Evolutionary conservation across 2,329 filamentous ascomycete species (phyloP), one percentile per base, ranked within the genome.

Genomic region (Chrysoporthe deuterocubensis): DNA sequence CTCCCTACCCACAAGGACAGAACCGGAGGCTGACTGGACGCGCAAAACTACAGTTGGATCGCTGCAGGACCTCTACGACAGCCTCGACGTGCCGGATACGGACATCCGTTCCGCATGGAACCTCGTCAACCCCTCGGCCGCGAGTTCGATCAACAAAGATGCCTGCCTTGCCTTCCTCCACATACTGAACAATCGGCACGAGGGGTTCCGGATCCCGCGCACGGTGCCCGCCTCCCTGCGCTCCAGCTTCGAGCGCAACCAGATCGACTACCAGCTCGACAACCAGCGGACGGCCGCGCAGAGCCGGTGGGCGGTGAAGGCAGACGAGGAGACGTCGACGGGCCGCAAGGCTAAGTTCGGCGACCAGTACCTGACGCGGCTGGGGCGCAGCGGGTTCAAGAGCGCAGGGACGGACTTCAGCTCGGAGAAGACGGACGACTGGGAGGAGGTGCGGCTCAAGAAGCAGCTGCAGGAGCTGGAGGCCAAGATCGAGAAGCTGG

Each of bases 331-430:
- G 72, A 97, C 95, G 0, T 82, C 87, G 46, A 96, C 93, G 0
- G 94, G 95, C 67, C 91, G 92, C 76, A 99, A 99, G 82, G 91
- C 94, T 74, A 97, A 97, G 81, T 99, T 99, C 76, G 96, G 96
- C 72, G 96, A 99, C 78, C 92, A 97, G 71, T 99, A 98, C 80
- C 87, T 99, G 67, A 96, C 92, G 70, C 90, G 96, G 14, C 85
- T 99, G 50, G 96, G 96, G 64, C 91, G 94, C 75, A 89, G 90
- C 72, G 90, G 87, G 68, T 95, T 96, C 81, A 90, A 92, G 76
- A 88, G 92, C 9, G 84, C 90, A 52, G 96, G 96, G 37, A 99
- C 96, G 1, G 94, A 99, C 81, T 98, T 98, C 78, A 91, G 89
- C 68, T 85, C 87, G 48, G 91, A 92, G 71, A 92, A 94, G 77